phyloP scores from a whole-genome alignment of 257 asterid genomes.

The Primulina huaijiensis region DNA sequence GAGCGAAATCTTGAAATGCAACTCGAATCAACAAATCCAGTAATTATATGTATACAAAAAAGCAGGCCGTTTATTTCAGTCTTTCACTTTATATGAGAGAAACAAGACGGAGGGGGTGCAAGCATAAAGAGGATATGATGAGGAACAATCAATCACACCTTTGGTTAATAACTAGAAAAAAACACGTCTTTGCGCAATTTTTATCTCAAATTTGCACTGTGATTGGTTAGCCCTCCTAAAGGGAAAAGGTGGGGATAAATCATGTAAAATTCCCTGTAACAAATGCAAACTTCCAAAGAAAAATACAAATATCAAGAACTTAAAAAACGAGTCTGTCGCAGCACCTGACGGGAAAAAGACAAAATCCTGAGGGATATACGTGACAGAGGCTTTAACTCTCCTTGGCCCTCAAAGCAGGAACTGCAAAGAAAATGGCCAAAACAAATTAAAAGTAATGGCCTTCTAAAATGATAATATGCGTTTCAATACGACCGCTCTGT shows the following conservation, averaged over 20 bases:
- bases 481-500: not conserved
- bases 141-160: conserved; percentile 32
- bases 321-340: conserved; percentile 30
- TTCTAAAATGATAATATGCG: conserved; percentile 18
- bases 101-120: conserved; percentile 3
- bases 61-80: not conserved
- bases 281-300: conserved; percentile 22
- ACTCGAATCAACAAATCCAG: not conserved
- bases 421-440: conserved; percentile 6
- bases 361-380: conserved; percentile 22
- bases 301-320: conserved; percentile 31
- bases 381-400: conserved; percentile 13
- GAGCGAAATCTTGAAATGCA: conserved; percentile 8
- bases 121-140: conserved; percentile 27
- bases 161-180: conserved; percentile 22
- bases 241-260: not conserved
- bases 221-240: conserved; percentile 10
- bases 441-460: conserved; percentile 16
- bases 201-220: conserved; percentile 25
- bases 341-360: conserved; percentile 22
- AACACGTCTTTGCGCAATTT: conserved; percentile 4
- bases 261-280: conserved; percentile 14
- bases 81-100: not conserved
- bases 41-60: not conserved
- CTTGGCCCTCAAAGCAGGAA: conserved; percentile 11